Conservation (phyloP, 1,284 basidiomycete species). For the Cryptococcus wingfieldii region DNA sequence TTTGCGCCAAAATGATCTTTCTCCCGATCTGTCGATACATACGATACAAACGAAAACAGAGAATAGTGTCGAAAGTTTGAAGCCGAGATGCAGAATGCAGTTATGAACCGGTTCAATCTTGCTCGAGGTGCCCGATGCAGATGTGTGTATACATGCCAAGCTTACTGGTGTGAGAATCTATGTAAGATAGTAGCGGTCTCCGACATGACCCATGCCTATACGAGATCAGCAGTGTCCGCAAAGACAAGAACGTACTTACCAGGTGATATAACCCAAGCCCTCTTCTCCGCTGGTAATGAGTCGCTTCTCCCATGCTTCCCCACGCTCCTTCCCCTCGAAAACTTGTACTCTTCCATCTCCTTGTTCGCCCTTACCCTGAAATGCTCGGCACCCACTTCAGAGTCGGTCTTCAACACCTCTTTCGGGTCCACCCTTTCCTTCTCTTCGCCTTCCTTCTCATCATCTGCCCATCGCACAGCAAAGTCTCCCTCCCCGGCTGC, state of each 20-base stretch:
- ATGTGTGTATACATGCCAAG: background rate
- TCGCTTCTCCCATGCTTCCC: slow-evolving; percentile 2
- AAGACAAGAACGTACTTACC: slow-evolving; percentile 18
- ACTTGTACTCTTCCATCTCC: slow-evolving; percentile 22
- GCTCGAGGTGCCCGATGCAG: background rate
- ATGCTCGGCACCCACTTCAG: slow-evolving; percentile 7
- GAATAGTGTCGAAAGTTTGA: too few relatives aligned
- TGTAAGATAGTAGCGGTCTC: slow-evolving; percentile 35
- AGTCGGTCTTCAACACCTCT: slow-evolving; percentile 11
- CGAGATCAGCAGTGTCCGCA: background rate
- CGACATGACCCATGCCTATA: slow-evolving; percentile 44
- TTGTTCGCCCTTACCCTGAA: slow-evolving; percentile 19
- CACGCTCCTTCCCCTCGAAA: slow-evolving; percentile 14
- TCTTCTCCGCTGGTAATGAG: slow-evolving; percentile 23
- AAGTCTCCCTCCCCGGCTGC: slow-evolving; percentile 43
- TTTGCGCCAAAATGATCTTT: background rate
- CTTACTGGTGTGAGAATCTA: slow-evolving; percentile 3
- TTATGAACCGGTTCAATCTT: too few relatives aligned
- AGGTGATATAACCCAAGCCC: slow-evolving; percentile 46
- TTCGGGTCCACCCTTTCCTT: slow-evolving; percentile 26
- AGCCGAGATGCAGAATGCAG: too few relatives aligned
- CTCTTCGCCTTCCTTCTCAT: slow-evolving; percentile 35
- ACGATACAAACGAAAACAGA: too few relatives aligned
- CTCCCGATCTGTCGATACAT: too few relatives aligned
- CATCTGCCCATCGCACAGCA: slow-evolving; percentile 24